A percentile compares a stretch with the other conserved stretches of the same genome.
Evolutionary conservation across 2,329 filamentous ascomycete species (phyloP).

Genomic region (Chaetomium sp.): DNA sequence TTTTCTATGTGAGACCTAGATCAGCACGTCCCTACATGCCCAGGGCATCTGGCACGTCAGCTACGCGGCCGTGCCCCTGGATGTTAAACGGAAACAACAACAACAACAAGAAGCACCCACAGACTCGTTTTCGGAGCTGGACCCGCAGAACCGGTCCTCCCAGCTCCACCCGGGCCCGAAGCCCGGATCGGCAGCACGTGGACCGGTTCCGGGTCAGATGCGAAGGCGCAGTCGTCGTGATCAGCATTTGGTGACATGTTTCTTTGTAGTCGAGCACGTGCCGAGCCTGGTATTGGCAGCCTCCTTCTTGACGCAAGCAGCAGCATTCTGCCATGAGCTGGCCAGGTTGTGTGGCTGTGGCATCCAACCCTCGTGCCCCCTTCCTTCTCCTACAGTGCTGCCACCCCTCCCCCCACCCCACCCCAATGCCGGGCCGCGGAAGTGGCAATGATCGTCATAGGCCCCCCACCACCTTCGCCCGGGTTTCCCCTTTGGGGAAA

Average conservation of each 20-base stretch:
- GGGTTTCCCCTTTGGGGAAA: slow-evolving; percentile 24
- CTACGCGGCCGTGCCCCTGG: too few relatives aligned
- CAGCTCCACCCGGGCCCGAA: neutral
- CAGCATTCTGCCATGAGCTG: too few relatives aligned
- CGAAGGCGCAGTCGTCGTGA: neutral
- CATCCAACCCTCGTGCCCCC: too few relatives aligned
- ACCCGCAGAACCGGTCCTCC: neutral
- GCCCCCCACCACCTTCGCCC: neutral
- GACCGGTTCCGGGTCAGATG: neutral
- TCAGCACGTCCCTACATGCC: too few relatives aligned
- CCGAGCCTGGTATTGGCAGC: too few relatives aligned
- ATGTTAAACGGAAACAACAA: too few relatives aligned
- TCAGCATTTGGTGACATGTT: neutral
- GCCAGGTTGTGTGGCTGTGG: too few relatives aligned
- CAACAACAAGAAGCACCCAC: neutral
- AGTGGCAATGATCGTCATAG: slow-evolving; percentile 12
- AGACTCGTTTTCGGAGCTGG: neutral
- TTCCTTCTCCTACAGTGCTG: too few relatives aligned
- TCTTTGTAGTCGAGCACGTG: neutral
- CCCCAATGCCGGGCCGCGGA: slow-evolving; percentile 9
- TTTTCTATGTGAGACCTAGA: too few relatives aligned
- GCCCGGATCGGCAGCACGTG: neutral
- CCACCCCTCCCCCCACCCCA: slow-evolving; percentile 3
- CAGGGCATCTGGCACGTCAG: too few relatives aligned
- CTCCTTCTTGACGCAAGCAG: too few relatives aligned